phyloP scores from a whole-genome alignment of 768 basidiomycete species.

The Leccinum incarnatum region DNA sequence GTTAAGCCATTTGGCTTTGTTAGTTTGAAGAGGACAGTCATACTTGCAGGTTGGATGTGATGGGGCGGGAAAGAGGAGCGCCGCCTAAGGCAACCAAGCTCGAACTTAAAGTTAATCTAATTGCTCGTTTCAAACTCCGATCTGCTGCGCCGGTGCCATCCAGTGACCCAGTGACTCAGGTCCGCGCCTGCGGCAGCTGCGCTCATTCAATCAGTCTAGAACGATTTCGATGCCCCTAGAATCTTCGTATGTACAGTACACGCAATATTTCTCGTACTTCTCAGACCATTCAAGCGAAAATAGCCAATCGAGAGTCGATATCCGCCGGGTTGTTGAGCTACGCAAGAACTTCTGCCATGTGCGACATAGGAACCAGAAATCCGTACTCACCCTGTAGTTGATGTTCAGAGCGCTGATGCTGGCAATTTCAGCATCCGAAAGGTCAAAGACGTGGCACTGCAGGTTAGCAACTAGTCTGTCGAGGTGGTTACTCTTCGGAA shows the following conservation, averaged over 20 bases:
- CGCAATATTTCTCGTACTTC: background rate
- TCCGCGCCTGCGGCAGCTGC: constrained; percentile 6
- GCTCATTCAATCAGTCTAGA: background rate
- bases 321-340: constrained; percentile 71
- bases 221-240: background rate
- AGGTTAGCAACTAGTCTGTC: constrained; percentile 45
- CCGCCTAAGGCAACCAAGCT: background rate
- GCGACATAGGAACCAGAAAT: background rate
- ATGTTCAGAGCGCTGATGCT: constrained; percentile 58
- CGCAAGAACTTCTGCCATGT: constrained; percentile 4
- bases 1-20: constrained; percentile 52
- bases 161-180: background rate
- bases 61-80: constrained; percentile 17
- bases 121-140: constrained; percentile 43
- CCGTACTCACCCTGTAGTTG: constrained; percentile 53
- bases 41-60: constrained; percentile 35
- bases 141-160: constrained; percentile 30
- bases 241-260: constrained; percentile 3
- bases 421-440: constrained; percentile 57
- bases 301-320: constrained; percentile 61
- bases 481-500: constrained; percentile 64
- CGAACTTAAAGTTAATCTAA: constrained; percentile 10
- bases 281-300: constrained; percentile 55
- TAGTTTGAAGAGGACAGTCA: constrained; percentile 63
- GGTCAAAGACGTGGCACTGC: constrained; percentile 43